These are phyloP conservation scores for Solanum microdontum DNA, from an alignment of 257 asterid species.

Conservation along the genomic window DNA sequence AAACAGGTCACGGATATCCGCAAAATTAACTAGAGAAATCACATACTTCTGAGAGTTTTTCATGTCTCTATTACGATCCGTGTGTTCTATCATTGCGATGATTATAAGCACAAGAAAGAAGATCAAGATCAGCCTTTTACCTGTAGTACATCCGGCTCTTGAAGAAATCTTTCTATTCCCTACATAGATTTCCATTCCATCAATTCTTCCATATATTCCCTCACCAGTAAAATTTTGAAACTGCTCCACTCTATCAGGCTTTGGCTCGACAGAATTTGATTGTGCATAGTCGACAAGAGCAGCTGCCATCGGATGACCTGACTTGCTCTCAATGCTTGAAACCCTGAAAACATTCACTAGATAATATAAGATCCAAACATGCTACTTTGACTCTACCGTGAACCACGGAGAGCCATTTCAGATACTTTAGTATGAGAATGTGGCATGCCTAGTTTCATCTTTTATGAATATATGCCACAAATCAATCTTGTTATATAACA, in stretches of 20 bases:
- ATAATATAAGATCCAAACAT: neutral
- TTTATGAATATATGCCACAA: neutral
- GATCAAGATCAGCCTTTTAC: constrained; percentile 15
- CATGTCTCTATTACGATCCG: neutral
- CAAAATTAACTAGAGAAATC: neutral
- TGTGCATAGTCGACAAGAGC: constrained; percentile 55
- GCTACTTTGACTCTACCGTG: neutral
- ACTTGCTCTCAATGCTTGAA: constrained; percentile 81
- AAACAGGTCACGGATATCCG: neutral
- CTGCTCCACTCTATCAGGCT: constrained; percentile 50
- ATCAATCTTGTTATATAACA: neutral
- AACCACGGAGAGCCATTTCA: neutral
- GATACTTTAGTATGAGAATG: neutral
- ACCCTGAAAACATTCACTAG: constrained; percentile 30
- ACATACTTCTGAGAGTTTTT: neutral
- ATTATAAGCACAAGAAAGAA: neutral
- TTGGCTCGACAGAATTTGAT: constrained; percentile 33
- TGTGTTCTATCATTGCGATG: neutral
- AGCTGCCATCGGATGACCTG: constrained; percentile 85
- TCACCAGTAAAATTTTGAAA: constrained; percentile 76
- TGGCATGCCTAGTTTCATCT: neutral
- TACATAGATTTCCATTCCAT: constrained; percentile 35
- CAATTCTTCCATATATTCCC: constrained; percentile 73
- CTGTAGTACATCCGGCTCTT: constrained; percentile 58
- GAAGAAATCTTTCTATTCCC: constrained; percentile 63